Percentiles rank a stretch among this genome's conserved stretches.
These are phyloP conservation scores for Roridomyces roridus DNA, from an alignment of 768 basidiomycete species.

Conservation along the genomic window DNA sequence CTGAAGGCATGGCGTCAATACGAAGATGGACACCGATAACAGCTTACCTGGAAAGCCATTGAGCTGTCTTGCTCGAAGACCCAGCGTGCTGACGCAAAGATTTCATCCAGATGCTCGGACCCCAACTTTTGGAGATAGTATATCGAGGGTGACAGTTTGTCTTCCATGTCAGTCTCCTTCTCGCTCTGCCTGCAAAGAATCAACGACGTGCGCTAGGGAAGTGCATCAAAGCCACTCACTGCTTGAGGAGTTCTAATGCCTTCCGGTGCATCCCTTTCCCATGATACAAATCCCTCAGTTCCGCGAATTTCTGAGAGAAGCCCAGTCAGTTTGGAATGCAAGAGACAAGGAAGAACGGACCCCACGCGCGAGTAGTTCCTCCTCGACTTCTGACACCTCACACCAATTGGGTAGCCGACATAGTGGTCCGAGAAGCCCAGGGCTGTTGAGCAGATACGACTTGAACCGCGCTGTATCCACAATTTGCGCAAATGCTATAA, in stretches of 20 bases:
- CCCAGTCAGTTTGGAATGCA: conserved; percentile 1
- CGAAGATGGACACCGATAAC: neutral
- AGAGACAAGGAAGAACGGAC: conserved; percentile 53
- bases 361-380: conserved; percentile 78
- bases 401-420: conserved; percentile 97
- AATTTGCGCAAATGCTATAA: conserved; percentile 89
- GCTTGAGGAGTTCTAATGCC: conserved; percentile 81
- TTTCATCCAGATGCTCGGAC: conserved; percentile 77
- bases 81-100: conserved; percentile 87
- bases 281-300: conserved; percentile 90
- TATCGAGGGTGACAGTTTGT: conserved; percentile 85
- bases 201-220: neutral
- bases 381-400: conserved; percentile 93
- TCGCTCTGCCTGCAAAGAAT: conserved; percentile 69
- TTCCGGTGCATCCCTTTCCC: conserved; percentile 96
- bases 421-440: conserved; percentile 81
- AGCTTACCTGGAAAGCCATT: conserved; percentile 75
- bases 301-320: conserved; percentile 78
- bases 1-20: conserved; percentile 41
- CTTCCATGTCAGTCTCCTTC: conserved; percentile 76
- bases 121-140: conserved; percentile 92
- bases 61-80: conserved; percentile 76
- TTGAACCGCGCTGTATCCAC: conserved; percentile 97
- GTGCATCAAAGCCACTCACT: conserved; percentile 68
- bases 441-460: conserved; percentile 83